Base-by-base conservation (phyloP, 2,329 filamentous ascomycete species). In the Aspergillus jensenii region DNA sequence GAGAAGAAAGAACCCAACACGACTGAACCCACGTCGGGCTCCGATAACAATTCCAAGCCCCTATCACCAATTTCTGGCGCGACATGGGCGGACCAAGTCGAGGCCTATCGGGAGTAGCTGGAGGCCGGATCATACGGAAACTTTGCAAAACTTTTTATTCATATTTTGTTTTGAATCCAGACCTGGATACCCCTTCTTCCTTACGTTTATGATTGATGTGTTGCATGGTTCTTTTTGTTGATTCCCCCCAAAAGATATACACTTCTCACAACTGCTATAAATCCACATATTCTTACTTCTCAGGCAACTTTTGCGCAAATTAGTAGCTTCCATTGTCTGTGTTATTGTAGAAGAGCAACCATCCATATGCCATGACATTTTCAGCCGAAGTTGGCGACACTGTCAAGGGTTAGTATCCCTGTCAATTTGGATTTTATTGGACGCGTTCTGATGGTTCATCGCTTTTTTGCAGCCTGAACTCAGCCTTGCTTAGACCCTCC, bases 71-170 rank as follows among this genome's bases (percentile, higher is more conserved):
- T 71, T 5, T 60, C 68, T 43, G 71, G 70, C 14, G 67, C 65
- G 41, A 64, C 62, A 19, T 74, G 71, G 71, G 71, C 71, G 6
- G 71, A 74, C 15, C 67, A 72, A 59, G 65, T 74, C 17, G 71
- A 73, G 23, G 64, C 68, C 9, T 62, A 64, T 41, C 33, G 35
- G 31, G 51, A 55, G 19, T 58, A 51, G 23, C 21, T 31, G 27
- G 6, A 14, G 5, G 6, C 14, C 6, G 6, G 17, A 12, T 25
- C 21, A 35, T 35, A 35, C n/a, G 19, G 19, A 35, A 33, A 48
- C 35, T 17, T 25, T n/a, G 35, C 15, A 23, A 33, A 48, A 35
- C 33, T n/a, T n/a, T 19, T 27, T 44, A 14, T 23, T 5, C 17
- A 21, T 23, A 14, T 21, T 14, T 43, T 44, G 35, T 37, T 37